phyloP scores from a whole-genome alignment of 2,329 filamentous ascomycete species.

The Exophiala calicioides region DNA sequence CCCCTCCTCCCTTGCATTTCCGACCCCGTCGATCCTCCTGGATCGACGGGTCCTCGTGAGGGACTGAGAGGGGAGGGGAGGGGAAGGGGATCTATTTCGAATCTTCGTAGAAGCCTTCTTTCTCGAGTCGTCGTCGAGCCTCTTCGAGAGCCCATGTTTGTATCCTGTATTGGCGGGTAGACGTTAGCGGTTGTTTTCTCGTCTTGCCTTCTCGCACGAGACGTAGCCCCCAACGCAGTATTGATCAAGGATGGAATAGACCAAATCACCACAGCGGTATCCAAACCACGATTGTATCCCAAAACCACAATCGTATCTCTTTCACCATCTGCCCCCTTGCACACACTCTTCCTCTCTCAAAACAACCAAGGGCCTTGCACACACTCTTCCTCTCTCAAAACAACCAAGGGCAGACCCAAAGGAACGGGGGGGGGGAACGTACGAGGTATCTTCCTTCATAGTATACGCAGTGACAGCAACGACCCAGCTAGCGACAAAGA shows the following conservation, averaged over 20 bases:
- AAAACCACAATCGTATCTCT: no score
- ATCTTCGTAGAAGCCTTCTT: constrained; percentile 88
- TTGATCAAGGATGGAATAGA: no score
- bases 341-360: neutral
- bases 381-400: neutral
- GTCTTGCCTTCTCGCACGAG: no score
- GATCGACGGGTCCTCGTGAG: no score
- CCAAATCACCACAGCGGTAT: no score
- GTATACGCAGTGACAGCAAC: constrained; percentile 79
- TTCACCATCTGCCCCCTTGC: no score
- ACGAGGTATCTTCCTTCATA: constrained; percentile 99
- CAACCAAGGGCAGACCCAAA: neutral
- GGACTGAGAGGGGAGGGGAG: neutral
- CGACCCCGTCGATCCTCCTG: no score
- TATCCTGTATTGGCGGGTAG: constrained; percentile 73
- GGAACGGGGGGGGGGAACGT: constrained; percentile 50
- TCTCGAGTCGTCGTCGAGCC: constrained; percentile 90
- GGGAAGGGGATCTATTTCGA: constrained; percentile 19
- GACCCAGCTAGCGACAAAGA: constrained; percentile 73
- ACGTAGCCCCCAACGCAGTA: no score
- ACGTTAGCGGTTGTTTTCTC: no score
- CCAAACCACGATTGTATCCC: no score
- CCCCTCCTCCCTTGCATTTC: no score
- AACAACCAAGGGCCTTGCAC: neutral
- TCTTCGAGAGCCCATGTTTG: constrained; percentile 99